Conservation (phyloP, 2,329 filamentous ascomycete genomes). For the Fusarium beomiforme region DNA sequence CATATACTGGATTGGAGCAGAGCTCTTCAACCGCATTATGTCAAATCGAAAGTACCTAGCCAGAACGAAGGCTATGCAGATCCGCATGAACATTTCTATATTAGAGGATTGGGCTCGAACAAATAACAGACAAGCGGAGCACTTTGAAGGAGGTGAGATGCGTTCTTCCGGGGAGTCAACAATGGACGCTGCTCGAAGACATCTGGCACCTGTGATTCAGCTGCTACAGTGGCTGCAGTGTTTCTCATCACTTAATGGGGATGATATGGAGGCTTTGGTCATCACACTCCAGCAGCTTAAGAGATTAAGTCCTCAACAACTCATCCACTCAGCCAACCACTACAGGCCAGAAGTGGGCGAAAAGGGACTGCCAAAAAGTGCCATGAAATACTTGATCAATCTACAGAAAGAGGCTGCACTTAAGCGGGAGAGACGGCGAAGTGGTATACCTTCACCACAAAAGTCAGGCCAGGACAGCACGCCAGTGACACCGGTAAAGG, state of each 20-base stretch:
- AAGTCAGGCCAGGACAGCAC: constrained; percentile 49
- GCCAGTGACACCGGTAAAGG: constrained; percentile 57
- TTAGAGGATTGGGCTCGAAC: constrained; percentile 95
- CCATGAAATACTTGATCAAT: constrained; percentile 84
- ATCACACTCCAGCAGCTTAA: constrained; percentile 91
- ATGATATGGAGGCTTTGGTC: constrained; percentile 88
- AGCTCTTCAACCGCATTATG: constrained; percentile 98
- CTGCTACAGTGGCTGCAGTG: constrained; percentile 97
- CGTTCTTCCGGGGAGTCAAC: constrained; percentile 86
- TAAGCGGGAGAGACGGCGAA: constrained; percentile 64
- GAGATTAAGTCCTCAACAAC: constrained; percentile 83
- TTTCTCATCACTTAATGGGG: constrained; percentile 87
- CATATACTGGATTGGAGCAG: constrained; percentile 94
- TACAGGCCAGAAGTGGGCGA: constrained; percentile 96
- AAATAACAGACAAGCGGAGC: constrained; percentile 94
- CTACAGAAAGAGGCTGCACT: constrained; percentile 79
- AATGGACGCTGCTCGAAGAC: constrained; percentile 82
- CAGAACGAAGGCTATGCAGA: constrained; percentile 98
- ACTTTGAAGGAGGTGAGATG: constrained; percentile 93
- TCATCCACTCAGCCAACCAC: constrained; percentile 91
- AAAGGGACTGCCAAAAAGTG: constrained; percentile 87
- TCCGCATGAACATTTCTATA: constrained; percentile 96
- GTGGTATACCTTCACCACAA: constrained; percentile 57
- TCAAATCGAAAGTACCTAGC: constrained; percentile 94
- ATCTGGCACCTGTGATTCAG: constrained; percentile 91